phyloP scores from a whole-genome alignment of 768 basidiomycete genomes.

The Leccinellum rugosiceps region DNA sequence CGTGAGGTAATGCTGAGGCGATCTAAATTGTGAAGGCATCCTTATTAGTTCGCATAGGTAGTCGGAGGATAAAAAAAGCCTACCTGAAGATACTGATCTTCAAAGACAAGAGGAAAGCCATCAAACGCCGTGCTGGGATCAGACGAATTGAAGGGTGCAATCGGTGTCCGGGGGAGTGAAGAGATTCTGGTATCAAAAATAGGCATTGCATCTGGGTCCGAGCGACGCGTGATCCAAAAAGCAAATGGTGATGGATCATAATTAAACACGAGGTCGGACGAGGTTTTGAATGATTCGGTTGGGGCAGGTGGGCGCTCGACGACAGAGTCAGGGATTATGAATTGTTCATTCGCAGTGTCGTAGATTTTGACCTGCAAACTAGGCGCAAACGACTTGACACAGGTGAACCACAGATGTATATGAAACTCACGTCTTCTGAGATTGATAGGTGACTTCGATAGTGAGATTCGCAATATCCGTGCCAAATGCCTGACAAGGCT shows the following conservation, averaged over 20 bases:
- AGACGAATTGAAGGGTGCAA: slow-evolving; percentile 48
- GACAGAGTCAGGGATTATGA: slow-evolving; percentile 57
- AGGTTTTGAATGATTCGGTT: slow-evolving; percentile 31
- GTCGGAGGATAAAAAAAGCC: not conserved
- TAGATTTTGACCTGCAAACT: slow-evolving; percentile 69
- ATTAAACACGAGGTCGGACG: slow-evolving; percentile 69
- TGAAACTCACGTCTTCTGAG: slow-evolving; percentile 40
- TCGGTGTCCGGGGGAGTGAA: slow-evolving; percentile 60
- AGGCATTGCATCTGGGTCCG: slow-evolving; percentile 48
- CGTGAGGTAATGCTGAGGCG: slow-evolving; percentile 59
- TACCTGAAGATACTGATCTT: slow-evolving; percentile 77
- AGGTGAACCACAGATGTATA: not conserved
- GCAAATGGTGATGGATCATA: slow-evolving; percentile 63
- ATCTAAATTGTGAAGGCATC: slow-evolving; percentile 36
- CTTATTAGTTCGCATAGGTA: not conserved
- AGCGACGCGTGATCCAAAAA: slow-evolving; percentile 76
- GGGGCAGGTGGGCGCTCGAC: slow-evolving; percentile 43
- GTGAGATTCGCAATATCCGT: slow-evolving; percentile 54
- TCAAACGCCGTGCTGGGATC: slow-evolving; percentile 57
- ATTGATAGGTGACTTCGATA: slow-evolving; percentile 68
- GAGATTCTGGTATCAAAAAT: slow-evolving; percentile 68
- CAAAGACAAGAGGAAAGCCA: slow-evolving; percentile 70
- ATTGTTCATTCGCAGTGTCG: slow-evolving; percentile 60
- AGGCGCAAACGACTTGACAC: not conserved
- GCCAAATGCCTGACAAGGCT: slow-evolving; percentile 65